These are phyloP conservation scores for Akanthomyces uredinophilus DNA, from an alignment of 2,329 filamentous ascomycete species.

Conservation along the genomic window DNA sequence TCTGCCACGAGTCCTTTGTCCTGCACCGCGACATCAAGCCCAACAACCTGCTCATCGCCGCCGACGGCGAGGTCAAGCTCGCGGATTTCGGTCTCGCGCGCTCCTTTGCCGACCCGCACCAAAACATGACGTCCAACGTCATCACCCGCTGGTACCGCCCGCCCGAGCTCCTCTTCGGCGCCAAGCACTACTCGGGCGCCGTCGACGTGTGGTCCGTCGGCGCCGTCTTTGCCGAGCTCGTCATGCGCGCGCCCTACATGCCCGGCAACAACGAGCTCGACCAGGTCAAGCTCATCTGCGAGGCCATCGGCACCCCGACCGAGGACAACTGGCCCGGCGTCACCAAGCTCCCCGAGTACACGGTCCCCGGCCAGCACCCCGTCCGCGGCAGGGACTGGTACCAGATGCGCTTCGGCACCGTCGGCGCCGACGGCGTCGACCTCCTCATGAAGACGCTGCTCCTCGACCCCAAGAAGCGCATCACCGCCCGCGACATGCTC, in stretches of 20 bases:
- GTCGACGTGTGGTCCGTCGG: constrained; percentile 95
- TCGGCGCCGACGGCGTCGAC: constrained; percentile 80
- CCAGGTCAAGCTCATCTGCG: constrained; percentile 78
- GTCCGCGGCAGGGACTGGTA: constrained; percentile 67
- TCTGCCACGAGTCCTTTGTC: constrained; percentile 91
- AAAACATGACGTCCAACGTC: constrained; percentile 86
- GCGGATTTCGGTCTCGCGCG: constrained; percentile 96
- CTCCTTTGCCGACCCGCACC: constrained; percentile 81
- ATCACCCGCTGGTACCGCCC: constrained; percentile 97
- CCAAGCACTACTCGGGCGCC: constrained; percentile 79
- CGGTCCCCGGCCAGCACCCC: constrained; percentile 60
- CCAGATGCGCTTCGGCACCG: constrained; percentile 69
- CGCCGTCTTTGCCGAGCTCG: constrained; percentile 86
- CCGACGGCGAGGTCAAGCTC: constrained; percentile 88
- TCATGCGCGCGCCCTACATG: constrained; percentile 77
- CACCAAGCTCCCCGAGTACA: constrained; percentile 70
- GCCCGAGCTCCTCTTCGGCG: constrained; percentile 88
- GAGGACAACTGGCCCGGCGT: constrained; percentile 97
- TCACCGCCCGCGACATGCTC: constrained; percentile 71
- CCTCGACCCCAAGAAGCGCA: constrained; percentile 80
- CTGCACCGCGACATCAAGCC: constrained; percentile 98
- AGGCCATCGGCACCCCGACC: constrained; percentile 81
- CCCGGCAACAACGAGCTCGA: constrained; percentile 80
- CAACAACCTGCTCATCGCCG: constrained; percentile 93
- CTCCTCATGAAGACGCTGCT: constrained; percentile 78